These are phyloP conservation scores for Pseudogymnoascus sp. DNA, from an alignment of 2,329 filamentous ascomycete species.

Conservation along the genomic window DNA sequence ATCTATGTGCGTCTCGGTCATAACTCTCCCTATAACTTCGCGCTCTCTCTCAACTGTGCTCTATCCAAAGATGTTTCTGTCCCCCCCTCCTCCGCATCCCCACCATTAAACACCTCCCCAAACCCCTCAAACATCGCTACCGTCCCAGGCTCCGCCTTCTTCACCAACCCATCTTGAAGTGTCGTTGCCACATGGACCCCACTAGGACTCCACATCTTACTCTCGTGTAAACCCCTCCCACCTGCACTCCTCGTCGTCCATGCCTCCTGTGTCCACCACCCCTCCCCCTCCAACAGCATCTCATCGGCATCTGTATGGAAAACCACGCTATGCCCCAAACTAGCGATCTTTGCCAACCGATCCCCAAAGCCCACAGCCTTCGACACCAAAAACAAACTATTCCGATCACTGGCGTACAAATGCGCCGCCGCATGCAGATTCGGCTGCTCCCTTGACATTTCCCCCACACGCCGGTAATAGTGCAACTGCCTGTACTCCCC, in stretches of 20 bases:
- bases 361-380: constrained; percentile 40
- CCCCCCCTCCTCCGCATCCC: not conserved
- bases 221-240: constrained; percentile 41
- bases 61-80: not conserved
- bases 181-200: constrained; percentile 40
- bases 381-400: constrained; percentile 45
- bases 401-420: constrained; percentile 49
- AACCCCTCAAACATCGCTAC: constrained; percentile 9
- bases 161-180: constrained; percentile 43
- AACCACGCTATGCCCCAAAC: constrained; percentile 40
- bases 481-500: constrained; percentile 15
- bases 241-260: constrained; percentile 37
- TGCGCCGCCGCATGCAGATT: constrained; percentile 53
- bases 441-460: constrained; percentile 36
- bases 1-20: not conserved
- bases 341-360: constrained; percentile 37
- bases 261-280: constrained; percentile 44
- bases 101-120: not conserved
- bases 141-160: constrained; percentile 11
- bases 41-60: not conserved
- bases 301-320: constrained; percentile 37
- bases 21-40: not conserved
- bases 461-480: constrained; percentile 18
- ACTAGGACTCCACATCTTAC: constrained; percentile 33
- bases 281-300: constrained; percentile 31